Evolutionary conservation across 2,329 filamentous ascomycete species (phyloP).

Genomic region (Metarhizium humberi): DNA sequence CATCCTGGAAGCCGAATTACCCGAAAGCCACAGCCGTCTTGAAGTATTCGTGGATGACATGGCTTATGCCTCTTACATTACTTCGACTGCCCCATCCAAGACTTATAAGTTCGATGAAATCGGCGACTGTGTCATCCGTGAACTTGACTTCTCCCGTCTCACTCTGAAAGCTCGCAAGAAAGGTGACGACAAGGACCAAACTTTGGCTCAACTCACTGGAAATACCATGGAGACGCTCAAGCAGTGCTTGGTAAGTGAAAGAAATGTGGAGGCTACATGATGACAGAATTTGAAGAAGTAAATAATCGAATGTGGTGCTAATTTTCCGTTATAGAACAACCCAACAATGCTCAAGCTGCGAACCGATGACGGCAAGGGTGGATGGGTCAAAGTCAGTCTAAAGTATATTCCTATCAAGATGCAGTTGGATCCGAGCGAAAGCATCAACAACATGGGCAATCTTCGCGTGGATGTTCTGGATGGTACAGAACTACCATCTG

Average conservation of each 20-base stretch:
- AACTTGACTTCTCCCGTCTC: conserved; percentile 91
- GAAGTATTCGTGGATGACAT: conserved; percentile 93
- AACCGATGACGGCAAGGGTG: conserved; percentile 65
- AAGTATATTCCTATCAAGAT: conserved; percentile 94
- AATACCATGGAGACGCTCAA: conserved; percentile 82
- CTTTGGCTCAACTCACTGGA: conserved; percentile 73
- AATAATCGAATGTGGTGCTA: neutral
- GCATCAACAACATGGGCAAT: conserved; percentile 97
- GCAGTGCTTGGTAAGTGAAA: conserved; percentile 62
- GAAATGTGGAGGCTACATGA: neutral
- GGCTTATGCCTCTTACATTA: conserved; percentile 81
- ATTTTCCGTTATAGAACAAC: conserved; percentile 56
- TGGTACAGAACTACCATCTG: conserved; percentile 77
- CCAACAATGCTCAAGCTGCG: conserved; percentile 75
- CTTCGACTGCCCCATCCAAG: conserved; percentile 62
- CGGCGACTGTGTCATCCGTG: conserved; percentile 90
- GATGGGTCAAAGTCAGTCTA: conserved; percentile 80
- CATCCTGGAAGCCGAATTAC: conserved; percentile 79
- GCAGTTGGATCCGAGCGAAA: conserved; percentile 87
- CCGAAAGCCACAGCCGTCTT: conserved; percentile 64
- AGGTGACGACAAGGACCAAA: conserved; percentile 64
- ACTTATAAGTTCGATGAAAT: conserved; percentile 77
- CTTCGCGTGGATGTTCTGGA: conserved; percentile 90
- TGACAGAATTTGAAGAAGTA: neutral
- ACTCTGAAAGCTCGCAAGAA: conserved; percentile 81